Conservation (phyloP, 192 early-diverging fungal genomes). For the Geranomyces variabilis region DNA sequence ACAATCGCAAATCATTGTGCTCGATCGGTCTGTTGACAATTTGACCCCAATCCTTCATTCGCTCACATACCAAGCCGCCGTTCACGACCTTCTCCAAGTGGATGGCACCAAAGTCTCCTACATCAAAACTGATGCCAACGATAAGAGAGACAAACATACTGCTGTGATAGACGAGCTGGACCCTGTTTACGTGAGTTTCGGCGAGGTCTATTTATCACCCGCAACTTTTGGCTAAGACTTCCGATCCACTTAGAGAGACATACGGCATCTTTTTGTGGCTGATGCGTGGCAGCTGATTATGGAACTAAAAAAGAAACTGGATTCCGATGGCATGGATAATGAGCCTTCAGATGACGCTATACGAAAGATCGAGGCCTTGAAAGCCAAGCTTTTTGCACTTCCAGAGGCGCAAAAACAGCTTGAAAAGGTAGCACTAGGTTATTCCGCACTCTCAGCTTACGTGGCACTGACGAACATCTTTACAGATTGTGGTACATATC, state of each 20-base stretch:
- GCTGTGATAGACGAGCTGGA: conserved; percentile 57
- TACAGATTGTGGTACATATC: conserved; percentile 54
- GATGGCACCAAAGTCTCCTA: conserved; percentile 68
- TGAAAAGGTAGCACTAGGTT: conserved; percentile 28
- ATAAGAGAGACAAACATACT: conserved; percentile 8
- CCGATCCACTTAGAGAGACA: neutral
- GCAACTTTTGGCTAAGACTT: neutral
- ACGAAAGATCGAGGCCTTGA: conserved; percentile 32
- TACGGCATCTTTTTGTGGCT: conserved; percentile 41
- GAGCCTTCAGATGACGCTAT: conserved; percentile 10
- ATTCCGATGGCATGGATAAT: conserved; percentile 14
- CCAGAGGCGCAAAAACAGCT: conserved; percentile 26
- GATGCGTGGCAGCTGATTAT: conserved; percentile 33
- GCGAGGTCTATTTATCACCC: neutral
- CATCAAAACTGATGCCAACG: conserved; percentile 15
- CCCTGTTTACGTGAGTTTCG: conserved; percentile 52
- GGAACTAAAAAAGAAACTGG: conserved; percentile 31
- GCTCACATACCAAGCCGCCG: conserved; percentile 74
- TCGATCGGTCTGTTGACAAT: conserved; percentile 48
- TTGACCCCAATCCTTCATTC: conserved; percentile 46
- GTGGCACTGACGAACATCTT: conserved; percentile 16
- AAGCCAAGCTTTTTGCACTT: conserved; percentile 22
- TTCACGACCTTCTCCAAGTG: conserved; percentile 76
- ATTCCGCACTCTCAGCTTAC: conserved; percentile 51
- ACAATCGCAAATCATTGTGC: conserved; percentile 42